Evolutionary conservation across 257 asterid species (phyloP).

Genomic region (Solanum pinnatisectum): DNA sequence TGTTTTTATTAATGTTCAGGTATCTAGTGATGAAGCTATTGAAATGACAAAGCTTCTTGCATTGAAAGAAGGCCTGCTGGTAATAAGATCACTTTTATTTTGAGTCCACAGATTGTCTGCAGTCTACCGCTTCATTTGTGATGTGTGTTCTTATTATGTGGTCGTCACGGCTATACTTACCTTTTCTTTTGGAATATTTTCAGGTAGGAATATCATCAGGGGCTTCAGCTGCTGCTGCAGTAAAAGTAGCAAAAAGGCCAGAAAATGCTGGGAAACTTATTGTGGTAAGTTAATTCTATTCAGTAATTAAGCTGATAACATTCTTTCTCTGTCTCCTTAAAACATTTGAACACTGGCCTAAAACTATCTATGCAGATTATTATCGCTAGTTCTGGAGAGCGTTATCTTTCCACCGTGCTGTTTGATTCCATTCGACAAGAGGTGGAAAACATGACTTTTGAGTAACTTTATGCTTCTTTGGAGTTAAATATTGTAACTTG

Average conservation of each 20-base stretch:
- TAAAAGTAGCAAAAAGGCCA: conserved; percentile 36
- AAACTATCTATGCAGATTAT: conserved; percentile 3
- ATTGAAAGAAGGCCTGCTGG: conserved; percentile 44
- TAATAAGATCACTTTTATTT: neutral
- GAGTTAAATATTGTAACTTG: neutral
- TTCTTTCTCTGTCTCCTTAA: neutral
- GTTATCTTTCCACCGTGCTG: conserved; percentile 45
- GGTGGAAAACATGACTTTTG: conserved; percentile 22
- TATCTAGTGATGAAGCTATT: conserved; percentile 43
- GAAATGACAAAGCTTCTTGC: conserved; percentile 44
- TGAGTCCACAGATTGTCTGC: neutral
- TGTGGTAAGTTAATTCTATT: conserved; percentile 26
- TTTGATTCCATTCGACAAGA: conserved; percentile 38
- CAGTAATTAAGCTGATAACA: too few relatives aligned
- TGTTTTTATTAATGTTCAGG: conserved; percentile 1
- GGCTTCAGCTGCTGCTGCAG: conserved; percentile 53
- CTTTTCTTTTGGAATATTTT: neutral
- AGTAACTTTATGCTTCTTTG: neutral
- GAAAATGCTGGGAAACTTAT: conserved; percentile 48
- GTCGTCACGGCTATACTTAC: neutral
- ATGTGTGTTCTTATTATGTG: too few relatives aligned
- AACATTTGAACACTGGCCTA: neutral
- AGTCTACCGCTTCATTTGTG: neutral
- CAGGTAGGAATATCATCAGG: conserved; percentile 59
- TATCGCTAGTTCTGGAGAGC: conserved; percentile 48